Percentiles rank a stretch among this genome's conserved stretches.
These are phyloP conservation scores for Penicillium canescens DNA, from an alignment of 495 filamentous ascomycete genomes.

Conservation along the genomic window DNA sequence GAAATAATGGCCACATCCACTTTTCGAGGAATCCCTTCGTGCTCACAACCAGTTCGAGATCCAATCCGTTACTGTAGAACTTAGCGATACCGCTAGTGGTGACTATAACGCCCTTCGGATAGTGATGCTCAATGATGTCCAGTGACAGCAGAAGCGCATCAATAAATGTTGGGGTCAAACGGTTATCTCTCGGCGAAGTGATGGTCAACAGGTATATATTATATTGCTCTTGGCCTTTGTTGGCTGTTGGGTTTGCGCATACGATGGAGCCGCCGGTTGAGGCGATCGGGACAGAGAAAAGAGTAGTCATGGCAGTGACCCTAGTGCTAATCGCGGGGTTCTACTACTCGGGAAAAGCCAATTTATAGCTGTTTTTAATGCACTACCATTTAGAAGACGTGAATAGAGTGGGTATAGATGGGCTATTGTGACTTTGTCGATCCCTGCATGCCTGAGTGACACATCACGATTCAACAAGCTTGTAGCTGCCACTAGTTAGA, in stretches of 20 bases:
- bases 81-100: constrained; percentile 73
- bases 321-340: no score
- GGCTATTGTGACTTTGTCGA: no score
- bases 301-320: constrained; percentile 32
- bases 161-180: constrained; percentile 67
- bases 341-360: no score
- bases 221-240: constrained; percentile 28
- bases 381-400: no score
- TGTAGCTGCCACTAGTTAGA: no score
- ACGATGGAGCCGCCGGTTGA: constrained; percentile 51
- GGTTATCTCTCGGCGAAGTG: constrained; percentile 68
- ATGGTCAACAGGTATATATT: constrained; percentile 73
- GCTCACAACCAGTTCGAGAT: constrained; percentile 57
- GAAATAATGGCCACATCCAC: constrained; percentile 58
- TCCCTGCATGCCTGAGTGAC: no score
- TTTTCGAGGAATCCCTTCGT: constrained; percentile 54
- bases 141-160: constrained; percentile 66
- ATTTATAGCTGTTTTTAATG: no score
- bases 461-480: no score
- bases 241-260: constrained; percentile 60
- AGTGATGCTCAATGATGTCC: constrained; percentile 67
- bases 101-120: constrained; percentile 67
- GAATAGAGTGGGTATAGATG: no score
- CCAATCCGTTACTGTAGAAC: constrained; percentile 81
- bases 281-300: constrained; percentile 47